phyloP scores from a whole-genome alignment of 2,329 filamentous ascomycete genomes.

The Alternaria burnsii region DNA sequence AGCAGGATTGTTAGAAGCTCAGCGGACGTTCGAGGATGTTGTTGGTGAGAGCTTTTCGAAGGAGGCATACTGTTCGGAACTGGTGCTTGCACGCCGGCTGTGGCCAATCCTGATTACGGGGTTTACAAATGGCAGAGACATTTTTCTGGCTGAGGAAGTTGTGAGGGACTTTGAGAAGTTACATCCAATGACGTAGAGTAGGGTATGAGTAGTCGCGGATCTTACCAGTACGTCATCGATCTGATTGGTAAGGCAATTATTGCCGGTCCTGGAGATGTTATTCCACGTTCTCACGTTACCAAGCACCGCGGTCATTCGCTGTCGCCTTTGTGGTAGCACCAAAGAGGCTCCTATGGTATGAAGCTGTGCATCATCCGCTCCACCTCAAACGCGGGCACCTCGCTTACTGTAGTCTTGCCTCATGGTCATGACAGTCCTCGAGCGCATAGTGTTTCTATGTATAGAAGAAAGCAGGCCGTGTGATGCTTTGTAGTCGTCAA shows the following conservation, averaged over 20 bases:
- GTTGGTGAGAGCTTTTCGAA: neutral
- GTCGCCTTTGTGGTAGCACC: neutral
- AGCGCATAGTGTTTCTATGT: neutral
- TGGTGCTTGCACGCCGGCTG: neutral
- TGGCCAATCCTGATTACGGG: neutral
- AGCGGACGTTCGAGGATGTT: neutral
- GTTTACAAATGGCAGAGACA: neutral
- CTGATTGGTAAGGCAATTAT: neutral
- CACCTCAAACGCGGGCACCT: too few relatives aligned
- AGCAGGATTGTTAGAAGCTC: neutral
- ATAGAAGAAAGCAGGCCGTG: neutral
- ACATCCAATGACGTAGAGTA: neutral
- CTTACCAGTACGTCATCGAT: neutral
- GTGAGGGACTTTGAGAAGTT: slow-evolving; percentile 1
- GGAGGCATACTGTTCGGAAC: neutral
- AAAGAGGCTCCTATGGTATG: too few relatives aligned
- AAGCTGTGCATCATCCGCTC: too few relatives aligned
- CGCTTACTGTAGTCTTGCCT: too few relatives aligned
- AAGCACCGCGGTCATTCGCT: neutral
- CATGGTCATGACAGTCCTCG: neutral
- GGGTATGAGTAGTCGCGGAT: neutral
- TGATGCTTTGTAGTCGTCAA: neutral
- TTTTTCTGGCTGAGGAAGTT: slow-evolving; percentile 2
- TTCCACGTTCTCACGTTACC: neutral
- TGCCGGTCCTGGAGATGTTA: too few relatives aligned